A percentile compares a stretch with the other conserved stretches of the same genome.
These are phyloP conservation scores for Neurospora tetraspora DNA, from an alignment of 495 filamentous ascomycete genomes.

Conservation along the genomic window DNA sequence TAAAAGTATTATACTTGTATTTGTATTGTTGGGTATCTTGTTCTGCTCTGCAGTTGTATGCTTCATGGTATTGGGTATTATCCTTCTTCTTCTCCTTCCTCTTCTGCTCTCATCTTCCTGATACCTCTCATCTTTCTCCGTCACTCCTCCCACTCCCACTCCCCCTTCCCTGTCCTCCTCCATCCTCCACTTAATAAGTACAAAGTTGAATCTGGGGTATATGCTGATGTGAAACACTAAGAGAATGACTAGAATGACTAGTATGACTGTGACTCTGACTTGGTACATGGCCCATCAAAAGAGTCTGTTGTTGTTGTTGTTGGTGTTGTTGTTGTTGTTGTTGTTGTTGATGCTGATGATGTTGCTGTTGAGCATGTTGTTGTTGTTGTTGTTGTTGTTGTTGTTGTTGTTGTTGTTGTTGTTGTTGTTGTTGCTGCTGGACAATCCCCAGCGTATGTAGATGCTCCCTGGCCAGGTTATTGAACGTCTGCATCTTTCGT, in stretches of 20 bases:
- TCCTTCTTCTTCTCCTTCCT: not conserved
- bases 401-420: not conserved
- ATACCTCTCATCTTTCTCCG: too few species aligned
- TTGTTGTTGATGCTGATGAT: not conserved
- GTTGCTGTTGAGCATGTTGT: not conserved
- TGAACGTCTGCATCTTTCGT: conserved; percentile 20
- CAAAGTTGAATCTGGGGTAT: not conserved
- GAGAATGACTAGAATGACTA: not conserved
- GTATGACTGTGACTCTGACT: not conserved
- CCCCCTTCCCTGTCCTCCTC: not conserved
- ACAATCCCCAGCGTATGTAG: conserved; percentile 9
- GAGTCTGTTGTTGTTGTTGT: not conserved
- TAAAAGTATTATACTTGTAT: not conserved
- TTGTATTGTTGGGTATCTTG: not conserved
- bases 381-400: not conserved
- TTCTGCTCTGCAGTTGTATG: not conserved
- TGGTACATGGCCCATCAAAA: not conserved
- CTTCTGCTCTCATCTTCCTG: too few species aligned
- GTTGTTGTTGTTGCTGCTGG: not conserved
- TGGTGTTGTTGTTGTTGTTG: too few species aligned
- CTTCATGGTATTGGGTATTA: not conserved
- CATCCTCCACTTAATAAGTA: not conserved
- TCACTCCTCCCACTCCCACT: too few species aligned
- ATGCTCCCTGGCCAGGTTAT: conserved; percentile 18
- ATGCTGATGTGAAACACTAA: not conserved